Conservation (phyloP, 805 yeast species). For the baker's yeast (Saccharomyces cerevisiae) region DNA sequence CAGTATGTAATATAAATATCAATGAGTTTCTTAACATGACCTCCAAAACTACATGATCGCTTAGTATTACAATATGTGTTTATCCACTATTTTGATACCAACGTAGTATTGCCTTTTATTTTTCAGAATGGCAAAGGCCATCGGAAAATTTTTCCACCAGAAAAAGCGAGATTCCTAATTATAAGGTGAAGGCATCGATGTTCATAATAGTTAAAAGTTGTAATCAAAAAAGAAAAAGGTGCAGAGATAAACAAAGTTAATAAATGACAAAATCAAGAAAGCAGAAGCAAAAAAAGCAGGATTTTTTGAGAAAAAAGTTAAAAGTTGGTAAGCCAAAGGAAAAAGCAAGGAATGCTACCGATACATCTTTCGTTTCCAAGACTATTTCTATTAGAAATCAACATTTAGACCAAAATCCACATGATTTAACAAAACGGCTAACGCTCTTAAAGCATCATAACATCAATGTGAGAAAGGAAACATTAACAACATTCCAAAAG, state of each 20-base stretch:
- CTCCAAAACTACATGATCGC: neutral
- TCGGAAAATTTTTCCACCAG: neutral
- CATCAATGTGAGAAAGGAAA: conserved; percentile 61
- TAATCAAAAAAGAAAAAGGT: neutral
- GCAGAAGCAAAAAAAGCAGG: conserved; percentile 37
- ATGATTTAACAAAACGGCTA: conserved; percentile 52
- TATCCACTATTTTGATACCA: neutral
- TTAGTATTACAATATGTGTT: neutral
- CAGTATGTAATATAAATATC: neutral
- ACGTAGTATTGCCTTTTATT: neutral
- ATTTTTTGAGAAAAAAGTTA: conserved; percentile 57
- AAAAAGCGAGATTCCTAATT: neutral
- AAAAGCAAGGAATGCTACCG: conserved; percentile 69
- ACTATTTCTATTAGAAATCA: conserved; percentile 28
- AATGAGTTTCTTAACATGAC: neutral
- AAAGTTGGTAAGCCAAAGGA: conserved; percentile 79
- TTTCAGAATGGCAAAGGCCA: neutral
- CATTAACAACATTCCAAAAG: conserved; percentile 44
- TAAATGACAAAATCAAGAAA: conserved; percentile 31
- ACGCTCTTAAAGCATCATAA: conserved; percentile 70
- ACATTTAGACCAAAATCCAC: conserved; percentile 29
- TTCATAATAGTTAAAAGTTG: neutral
- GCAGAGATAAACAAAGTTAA: neutral
- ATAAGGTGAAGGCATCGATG: neutral
- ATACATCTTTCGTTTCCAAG: conserved; percentile 74